Evolutionary conservation across 1,284 basidiomycete genomes (phyloP), one percentile per base, ranked within the genome.

Genomic region (Trichosporon coremiiforme): DNA sequence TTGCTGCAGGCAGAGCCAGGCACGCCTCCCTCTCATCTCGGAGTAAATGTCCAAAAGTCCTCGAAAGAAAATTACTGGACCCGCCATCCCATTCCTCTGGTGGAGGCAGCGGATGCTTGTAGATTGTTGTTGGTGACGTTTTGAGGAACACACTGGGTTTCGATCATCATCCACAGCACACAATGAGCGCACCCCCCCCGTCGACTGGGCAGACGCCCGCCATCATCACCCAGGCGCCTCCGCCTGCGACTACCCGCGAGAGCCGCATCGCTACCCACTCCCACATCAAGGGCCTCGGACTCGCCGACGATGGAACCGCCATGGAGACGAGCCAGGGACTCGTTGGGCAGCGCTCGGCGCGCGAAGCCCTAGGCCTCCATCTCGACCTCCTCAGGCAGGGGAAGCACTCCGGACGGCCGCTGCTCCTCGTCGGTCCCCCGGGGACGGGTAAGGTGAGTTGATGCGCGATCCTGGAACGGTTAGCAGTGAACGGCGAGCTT

Each of bases 331-430:
- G 88, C 9, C 91, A 92, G 70, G 96, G 96, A 0, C 98, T 98
- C 81, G 88, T 98, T 66, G 95, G 96, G 0, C 95, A 99, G 80
- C 87, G 86, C 25, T 89, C 89, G 75, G 96, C 96, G 20, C 88
- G 97, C 75, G 96, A 99, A 88, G 95, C 82, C 12, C 70, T 83
- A n/a, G 82, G 82, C 9, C 70, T 84, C 50, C 82, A 83, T 74
- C 73, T 82, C 57, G 75, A 70, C 17, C 70, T 84, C 62, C 74
- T 83, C 68, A 76, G 77, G 69, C 70, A 80, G 70, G 80, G 80
- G 9, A 74, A 77, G 73, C 79, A 84, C 75, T 77, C 77, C 13
- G 83, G 83, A n/a, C 74, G 83, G 69, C 82, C 83, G 66, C 72
- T 84, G 70, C 71, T 84, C 69, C 69, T 84, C 35, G 83, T 84